A percentile compares a stretch with the other conserved stretches of the same genome.
Evolutionary conservation across 2,329 filamentous ascomycete genomes (phyloP).

Genomic region (Fusarium denticulatum): DNA sequence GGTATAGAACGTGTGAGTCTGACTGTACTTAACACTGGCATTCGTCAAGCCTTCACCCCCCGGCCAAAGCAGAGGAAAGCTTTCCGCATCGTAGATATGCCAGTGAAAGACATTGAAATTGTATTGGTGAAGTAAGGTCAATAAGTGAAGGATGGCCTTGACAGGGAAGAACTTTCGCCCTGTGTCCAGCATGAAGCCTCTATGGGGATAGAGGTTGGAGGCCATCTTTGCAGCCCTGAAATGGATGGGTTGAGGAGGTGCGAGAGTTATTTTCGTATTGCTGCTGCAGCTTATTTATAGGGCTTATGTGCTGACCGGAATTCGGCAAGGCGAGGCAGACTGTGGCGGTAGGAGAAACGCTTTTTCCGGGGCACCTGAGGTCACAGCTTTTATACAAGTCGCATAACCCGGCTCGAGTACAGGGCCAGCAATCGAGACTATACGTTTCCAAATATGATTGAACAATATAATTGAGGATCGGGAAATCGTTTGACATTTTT

Average conservation of each 20-base stretch:
- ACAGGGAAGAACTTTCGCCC: conserved; percentile 17
- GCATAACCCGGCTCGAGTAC: not conserved
- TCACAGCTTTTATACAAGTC: not conserved
- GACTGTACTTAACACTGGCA: not conserved
- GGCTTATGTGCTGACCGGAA: not conserved
- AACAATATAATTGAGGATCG: too few species aligned
- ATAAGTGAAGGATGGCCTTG: not conserved
- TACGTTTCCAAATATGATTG: too few species aligned
- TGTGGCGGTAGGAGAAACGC: not conserved
- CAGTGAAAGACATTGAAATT: conserved; percentile 22
- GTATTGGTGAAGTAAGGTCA: conserved; percentile 3
- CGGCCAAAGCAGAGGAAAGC: conserved; percentile 3
- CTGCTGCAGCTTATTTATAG: not conserved
- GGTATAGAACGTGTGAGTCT: not conserved
- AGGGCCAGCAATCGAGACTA: not conserved
- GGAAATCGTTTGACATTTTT: fast-evolving
- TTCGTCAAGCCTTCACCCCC: not conserved
- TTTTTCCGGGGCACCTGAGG: not conserved
- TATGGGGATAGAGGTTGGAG: not conserved
- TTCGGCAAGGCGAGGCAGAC: not conserved
- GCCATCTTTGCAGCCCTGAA: not conserved
- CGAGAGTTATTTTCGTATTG: not conserved
- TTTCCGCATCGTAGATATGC: conserved; percentile 19
- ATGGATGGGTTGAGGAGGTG: fast-evolving
- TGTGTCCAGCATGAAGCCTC: conserved; percentile 16